Evolutionary conservation across 2,329 filamentous ascomycete genomes (phyloP).

Genomic region (Xylaria sp.): DNA sequence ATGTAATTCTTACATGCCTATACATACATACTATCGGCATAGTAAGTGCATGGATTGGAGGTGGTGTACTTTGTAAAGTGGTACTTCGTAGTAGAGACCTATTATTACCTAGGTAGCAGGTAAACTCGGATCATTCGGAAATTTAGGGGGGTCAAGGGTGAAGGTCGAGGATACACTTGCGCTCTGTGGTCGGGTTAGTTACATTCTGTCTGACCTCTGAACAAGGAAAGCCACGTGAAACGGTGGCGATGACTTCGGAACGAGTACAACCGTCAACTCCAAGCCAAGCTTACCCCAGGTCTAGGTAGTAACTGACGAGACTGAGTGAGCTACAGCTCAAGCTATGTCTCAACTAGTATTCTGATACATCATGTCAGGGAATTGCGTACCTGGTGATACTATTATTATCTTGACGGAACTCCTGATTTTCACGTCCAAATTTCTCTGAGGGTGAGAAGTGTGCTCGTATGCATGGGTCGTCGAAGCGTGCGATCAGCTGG

Average conservation of each 20-base stretch:
- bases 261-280: background rate
- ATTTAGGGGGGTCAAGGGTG: slow-evolving; percentile 2
- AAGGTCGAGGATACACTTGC: background rate
- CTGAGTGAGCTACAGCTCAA: no score
- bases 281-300: background rate
- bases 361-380: background rate
- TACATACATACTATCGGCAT: background rate
- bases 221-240: slow-evolving; percentile 17
- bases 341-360: no score
- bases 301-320: background rate
- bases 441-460: no score
- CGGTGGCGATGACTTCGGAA: slow-evolving; percentile 7
- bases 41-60: background rate
- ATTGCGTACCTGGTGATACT: background rate
- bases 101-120: background rate
- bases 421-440: slow-evolving; percentile 1
- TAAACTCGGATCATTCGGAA: slow-evolving; percentile 17
- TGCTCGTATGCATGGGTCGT: slow-evolving; percentile 14
- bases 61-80: background rate
- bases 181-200: no score
- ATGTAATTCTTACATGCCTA: background rate
- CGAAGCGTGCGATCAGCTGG: slow-evolving; percentile 5
- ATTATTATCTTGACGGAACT: background rate
- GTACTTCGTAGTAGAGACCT: no score
- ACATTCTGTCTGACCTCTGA: no score